Evolutionary conservation across 768 basidiomycete species (phyloP).

Genomic region (Suillus clintonianus): DNA sequence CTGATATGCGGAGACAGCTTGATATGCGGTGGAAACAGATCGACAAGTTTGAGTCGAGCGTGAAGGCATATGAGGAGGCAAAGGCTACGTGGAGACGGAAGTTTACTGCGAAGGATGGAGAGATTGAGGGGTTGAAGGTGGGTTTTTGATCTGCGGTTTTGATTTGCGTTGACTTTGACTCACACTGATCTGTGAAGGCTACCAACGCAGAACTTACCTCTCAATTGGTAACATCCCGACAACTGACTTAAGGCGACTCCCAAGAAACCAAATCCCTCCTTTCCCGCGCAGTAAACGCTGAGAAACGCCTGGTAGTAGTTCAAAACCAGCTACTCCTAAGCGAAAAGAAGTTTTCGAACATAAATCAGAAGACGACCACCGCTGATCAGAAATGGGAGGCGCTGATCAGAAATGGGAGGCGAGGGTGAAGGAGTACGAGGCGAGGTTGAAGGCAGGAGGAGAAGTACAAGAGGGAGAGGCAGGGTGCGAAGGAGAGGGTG

Average conservation of each 20-base stretch:
- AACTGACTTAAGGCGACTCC: conserved; percentile 58
- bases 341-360: conserved; percentile 79
- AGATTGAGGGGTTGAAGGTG: conserved; percentile 86
- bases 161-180: neutral
- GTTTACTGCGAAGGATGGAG: conserved; percentile 81
- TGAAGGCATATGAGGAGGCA: conserved; percentile 81
- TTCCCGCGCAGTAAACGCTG: conserved; percentile 79
- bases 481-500: conserved; percentile 88
- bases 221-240: conserved; percentile 65
- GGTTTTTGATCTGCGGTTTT: conserved; percentile 12
- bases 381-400: conserved; percentile 94
- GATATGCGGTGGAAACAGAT: conserved; percentile 90
- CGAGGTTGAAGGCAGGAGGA: conserved; percentile 82
- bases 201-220: conserved; percentile 73
- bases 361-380: conserved; percentile 68
- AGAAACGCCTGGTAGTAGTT: conserved; percentile 82
- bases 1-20: conserved; percentile 81
- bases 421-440: conserved; percentile 91
- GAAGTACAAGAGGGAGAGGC: conserved; percentile 88
- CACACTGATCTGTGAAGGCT: conserved; percentile 40
- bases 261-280: conserved; percentile 72
- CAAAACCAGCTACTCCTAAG: conserved; percentile 82
- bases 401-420: too few relatives aligned
- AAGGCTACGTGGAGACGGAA: conserved; percentile 84
- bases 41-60: conserved; percentile 86